Base-by-base conservation (phyloP, 257 asterid species). In the Echium plantagineum region DNA sequence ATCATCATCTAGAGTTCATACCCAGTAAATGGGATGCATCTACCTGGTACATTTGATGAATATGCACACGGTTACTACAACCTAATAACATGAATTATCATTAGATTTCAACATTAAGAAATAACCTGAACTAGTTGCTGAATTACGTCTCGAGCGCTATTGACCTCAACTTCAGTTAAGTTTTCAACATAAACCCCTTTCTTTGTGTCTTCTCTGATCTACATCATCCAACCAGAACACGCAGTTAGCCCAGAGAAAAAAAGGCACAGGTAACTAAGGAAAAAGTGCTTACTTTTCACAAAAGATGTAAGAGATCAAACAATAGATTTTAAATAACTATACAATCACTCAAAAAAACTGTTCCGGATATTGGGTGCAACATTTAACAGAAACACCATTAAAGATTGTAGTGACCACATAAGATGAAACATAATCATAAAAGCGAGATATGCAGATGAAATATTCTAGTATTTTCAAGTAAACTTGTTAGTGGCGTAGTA, bases 101-200 rank as follows among this genome's bases (percentile, higher is more conserved):
- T n/a, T 15, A 53, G 22, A 53, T 53, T n/a, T 22, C 15, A 7
- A 61, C 47, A 72, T 52, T 63, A 74, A 42, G 22, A 22, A 51
- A 59, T 42, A 70, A 89, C 98, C 94, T 88, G 96, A 80, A 89
- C 82, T 75, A 93, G 95, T 65, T 93, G 95, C 62, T 84, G 94
- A 68, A 93, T 79, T 69, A 86, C 94, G 59, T 89, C 98, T 58
- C 98, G 89, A 60, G 98, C 94, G 77, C 97, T 85, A 10, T 76
- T 69, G 66, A 86, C 96, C 78, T 93, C 98, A 46, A 93, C 75
- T 77, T 93, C 97, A 12, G 77, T 93, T 54, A 86, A 82, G 80
- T 89, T 86, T 72, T 93, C 98, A 8, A 93, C 97, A 77, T 93
- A 81, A 70, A 93, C 80, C 70, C 98, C 98, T 75, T 89, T 93